Evolutionary conservation across 495 filamentous ascomycete species (phyloP).

Genomic region (Aspergillus campestris): DNA sequence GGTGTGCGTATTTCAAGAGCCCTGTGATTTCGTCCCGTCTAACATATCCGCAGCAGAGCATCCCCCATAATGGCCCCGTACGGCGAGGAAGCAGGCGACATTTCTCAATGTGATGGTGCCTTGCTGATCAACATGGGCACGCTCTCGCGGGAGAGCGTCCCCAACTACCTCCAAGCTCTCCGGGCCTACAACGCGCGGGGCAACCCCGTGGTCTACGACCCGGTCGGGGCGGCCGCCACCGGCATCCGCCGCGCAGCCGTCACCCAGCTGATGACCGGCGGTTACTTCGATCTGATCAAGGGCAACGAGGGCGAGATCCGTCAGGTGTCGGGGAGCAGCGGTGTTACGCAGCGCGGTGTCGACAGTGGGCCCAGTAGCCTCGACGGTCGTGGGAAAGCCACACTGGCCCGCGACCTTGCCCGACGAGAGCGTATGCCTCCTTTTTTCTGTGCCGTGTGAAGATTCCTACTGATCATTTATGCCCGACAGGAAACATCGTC

Average conservation of each 20-base stretch:
- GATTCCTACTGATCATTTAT: neutral
- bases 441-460: neutral
- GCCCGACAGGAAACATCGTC: constrained; percentile 49
- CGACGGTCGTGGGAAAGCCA: constrained; percentile 44
- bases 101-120: constrained; percentile 55
- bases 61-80: constrained; percentile 93
- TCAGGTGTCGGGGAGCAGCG: constrained; percentile 49
- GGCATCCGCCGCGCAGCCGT: constrained; percentile 60
- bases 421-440: constrained; percentile 41
- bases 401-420: constrained; percentile 57
- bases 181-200: constrained; percentile 68
- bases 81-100: constrained; percentile 71
- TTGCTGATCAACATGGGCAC: constrained; percentile 96
- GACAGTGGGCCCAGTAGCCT: constrained; percentile 61
- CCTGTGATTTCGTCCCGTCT: neutral
- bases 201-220: constrained; percentile 77
- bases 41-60: constrained; percentile 47
- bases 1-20: constrained; percentile 34
- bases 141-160: constrained; percentile 59
- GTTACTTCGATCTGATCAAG: constrained; percentile 83
- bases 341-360: constrained; percentile 74
- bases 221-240: constrained; percentile 87
- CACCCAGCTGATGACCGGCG: constrained; percentile 59
- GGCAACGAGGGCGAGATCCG: constrained; percentile 89
- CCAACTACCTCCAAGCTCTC: constrained; percentile 58